Evolutionary conservation across 352 stramenopile species (phyloP), one percentile per base, ranked within the genome.

Genomic region (Pythium brachiatum): DNA sequence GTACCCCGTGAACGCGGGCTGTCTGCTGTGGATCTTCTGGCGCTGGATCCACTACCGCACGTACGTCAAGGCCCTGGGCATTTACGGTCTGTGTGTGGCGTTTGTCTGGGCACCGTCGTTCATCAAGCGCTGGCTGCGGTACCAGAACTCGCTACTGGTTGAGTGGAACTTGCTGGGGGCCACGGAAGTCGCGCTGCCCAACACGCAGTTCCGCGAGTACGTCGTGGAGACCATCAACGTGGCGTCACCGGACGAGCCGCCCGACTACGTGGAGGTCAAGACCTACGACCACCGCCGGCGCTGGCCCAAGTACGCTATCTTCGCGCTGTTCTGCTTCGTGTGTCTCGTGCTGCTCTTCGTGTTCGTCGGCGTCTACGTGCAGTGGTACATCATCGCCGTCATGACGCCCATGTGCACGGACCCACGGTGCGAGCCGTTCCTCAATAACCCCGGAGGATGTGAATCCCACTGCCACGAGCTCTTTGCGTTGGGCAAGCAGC

Each of bases 371-470:
- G 43, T 81, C 29, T 88, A 88, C 66, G 75, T 81, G 36, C 78
- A 88, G 62, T 88, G 78, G 78, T 88, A 88, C 65, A 85, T 88
- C 58, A 72, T 88, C 48, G 78, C 78, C 20, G 76, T 88, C 27
- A 88, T 88, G 78, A 88, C 78, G 27, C 78, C 78, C 13, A 76
- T 82, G 68, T 88, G 76, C 60, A 81, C 76, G 16, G 73, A 88
- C 51, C 78, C 78, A 9, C 76, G 78, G 8, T 88, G 76, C 21
- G 75, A 75, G 2, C 62, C 66, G 41, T 87, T 70, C 53, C 60
- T 84, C 12, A 63, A 74, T 41, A 43, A 55, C 1, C 52, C 70
- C 2, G 63, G 63, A 23, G 62, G 56, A 27, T 87, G 78, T 50
- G 63, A 79, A 23, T 44, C 57, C 9, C 78, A 87, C 44, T 87